These are phyloP conservation scores for Chrysopogon serrulatus DNA, from an alignment of 176 grass and related monocot genomes.

Conservation along the genomic window DNA sequence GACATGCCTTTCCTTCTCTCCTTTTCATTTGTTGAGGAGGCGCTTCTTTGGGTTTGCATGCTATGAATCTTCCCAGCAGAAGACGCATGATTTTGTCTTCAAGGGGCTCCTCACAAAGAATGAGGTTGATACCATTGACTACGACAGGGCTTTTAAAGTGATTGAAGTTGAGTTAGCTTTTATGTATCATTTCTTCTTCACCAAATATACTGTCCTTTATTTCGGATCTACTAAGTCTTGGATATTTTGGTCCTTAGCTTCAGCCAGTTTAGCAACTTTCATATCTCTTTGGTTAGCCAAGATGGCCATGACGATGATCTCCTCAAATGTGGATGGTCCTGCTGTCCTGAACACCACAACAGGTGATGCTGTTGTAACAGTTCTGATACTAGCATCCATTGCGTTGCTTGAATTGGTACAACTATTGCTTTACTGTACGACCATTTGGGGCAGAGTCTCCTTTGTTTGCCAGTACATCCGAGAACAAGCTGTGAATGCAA, in stretches of 20 bases:
- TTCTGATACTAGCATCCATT: neutral
- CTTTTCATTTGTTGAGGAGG: conserved; percentile 13
- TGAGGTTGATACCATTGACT: neutral
- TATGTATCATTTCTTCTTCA: conserved; percentile 21
- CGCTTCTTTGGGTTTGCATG: conserved; percentile 17
- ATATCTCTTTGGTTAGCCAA: too few species aligned
- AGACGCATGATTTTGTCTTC: conserved; percentile 18
- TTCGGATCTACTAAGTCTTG: neutral
- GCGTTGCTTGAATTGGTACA: neutral
- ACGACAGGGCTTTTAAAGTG: neutral
- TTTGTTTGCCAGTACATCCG: neutral
- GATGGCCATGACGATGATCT: too few species aligned
- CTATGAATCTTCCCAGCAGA: neutral
- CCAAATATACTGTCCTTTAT: neutral
- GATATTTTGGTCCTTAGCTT: neutral
- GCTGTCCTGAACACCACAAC: too few species aligned
- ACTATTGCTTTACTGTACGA: neutral
- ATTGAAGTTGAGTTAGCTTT: conserved; percentile 1
- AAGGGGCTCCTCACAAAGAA: neutral
- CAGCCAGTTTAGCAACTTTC: neutral
- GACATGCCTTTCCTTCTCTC: conserved; percentile 32
- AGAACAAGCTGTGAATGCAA: neutral
- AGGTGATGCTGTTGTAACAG: too few species aligned
- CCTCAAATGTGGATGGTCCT: too few species aligned
- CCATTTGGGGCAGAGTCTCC: conserved; percentile 1